A percentile compares a stretch with the other conserved stretches of the same genome.
Evolutionary conservation across 1,284 basidiomycete species (phyloP).

Genomic region (Fistulinella cinereoalba): DNA sequence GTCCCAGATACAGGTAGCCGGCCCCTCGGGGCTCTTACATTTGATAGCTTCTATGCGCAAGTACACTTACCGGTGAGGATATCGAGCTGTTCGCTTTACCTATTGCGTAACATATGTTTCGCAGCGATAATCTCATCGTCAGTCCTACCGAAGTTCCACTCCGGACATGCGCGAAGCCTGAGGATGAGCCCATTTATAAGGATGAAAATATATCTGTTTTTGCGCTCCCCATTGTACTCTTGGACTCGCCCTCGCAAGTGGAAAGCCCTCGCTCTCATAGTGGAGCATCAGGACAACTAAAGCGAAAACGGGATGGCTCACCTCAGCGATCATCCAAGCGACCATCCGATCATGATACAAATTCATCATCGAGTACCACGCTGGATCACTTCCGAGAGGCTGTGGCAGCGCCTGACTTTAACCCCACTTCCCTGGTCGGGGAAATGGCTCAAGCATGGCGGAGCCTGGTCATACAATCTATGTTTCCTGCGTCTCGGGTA

Average conservation of each 20-base stretch:
- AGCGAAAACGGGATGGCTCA: constrained; percentile 46
- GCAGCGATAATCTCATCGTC: constrained; percentile 50
- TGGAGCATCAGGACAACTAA: constrained; percentile 24
- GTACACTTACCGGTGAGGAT: constrained; percentile 59
- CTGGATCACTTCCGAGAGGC: constrained; percentile 14
- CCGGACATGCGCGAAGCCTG: constrained; percentile 24
- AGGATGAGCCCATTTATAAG: constrained; percentile 45
- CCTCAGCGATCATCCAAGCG: constrained; percentile 37
- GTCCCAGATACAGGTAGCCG: constrained; percentile 57
- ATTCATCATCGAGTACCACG: background rate
- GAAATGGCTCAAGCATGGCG: constrained; percentile 52
- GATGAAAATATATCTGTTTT: constrained; percentile 68
- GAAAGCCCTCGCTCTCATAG: background rate
- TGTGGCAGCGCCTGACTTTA: constrained; percentile 34
- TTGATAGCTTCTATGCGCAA: constrained; percentile 68
- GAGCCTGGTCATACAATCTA: constrained; percentile 45
- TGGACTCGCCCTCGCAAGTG: background rate
- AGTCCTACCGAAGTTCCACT: constrained; percentile 47
- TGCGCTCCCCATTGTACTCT: constrained; percentile 51
- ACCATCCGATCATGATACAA: background rate
- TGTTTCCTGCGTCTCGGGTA: constrained; percentile 51
- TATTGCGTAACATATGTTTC: background rate
- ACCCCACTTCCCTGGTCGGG: constrained; percentile 37
- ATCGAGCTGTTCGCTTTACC: background rate
- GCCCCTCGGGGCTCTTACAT: constrained; percentile 72